Percentiles rank a stretch among this genome's conserved stretches.
Evolutionary conservation across 2,329 filamentous ascomycete species (phyloP).

Genomic region (Clarireedia homoeocarpa): DNA sequence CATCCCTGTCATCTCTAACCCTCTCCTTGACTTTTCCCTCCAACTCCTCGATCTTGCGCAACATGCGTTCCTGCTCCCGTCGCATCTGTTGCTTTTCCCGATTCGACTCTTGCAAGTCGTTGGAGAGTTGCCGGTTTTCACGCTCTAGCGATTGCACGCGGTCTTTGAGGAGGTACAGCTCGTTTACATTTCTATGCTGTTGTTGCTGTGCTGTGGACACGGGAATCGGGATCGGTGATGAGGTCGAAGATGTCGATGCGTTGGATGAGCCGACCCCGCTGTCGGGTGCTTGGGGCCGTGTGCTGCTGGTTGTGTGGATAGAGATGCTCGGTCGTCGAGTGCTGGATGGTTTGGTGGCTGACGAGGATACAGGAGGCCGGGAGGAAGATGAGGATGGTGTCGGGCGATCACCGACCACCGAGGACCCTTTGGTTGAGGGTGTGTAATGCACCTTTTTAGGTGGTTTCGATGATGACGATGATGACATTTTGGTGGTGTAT

Average conservation of each 20-base stretch:
- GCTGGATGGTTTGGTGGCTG: neutral
- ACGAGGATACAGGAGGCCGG: neutral
- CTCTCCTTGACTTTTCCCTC: neutral
- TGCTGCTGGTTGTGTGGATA: neutral
- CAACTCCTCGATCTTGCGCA: neutral
- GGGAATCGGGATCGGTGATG: neutral
- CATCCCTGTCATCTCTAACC: neutral
- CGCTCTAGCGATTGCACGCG: neutral
- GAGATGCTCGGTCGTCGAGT: neutral
- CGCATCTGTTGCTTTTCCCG: slow-evolving; percentile 3
- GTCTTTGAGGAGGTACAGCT: slow-evolving; percentile 4
- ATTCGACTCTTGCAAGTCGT: slow-evolving; percentile 2
- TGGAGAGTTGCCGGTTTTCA: slow-evolving; percentile 3
- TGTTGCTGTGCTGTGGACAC: no score
- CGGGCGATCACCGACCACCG: neutral
- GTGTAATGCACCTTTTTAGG: slow-evolving; percentile 7
- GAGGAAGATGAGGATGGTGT: neutral
- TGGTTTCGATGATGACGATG: slow-evolving; percentile 4
- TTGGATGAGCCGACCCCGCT: slow-evolving; percentile 2
- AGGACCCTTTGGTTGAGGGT: slow-evolving; percentile 5
- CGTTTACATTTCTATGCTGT: neutral
- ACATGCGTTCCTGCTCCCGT: neutral
- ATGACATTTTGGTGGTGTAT: neutral
- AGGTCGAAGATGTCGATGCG: neutral
- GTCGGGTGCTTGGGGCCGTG: neutral